A percentile compares a stretch with the other conserved stretches of the same genome.
Evolutionary conservation across 495 filamentous ascomycete genomes (phyloP).

Genomic region (Hypoxylon cercidicola): DNA sequence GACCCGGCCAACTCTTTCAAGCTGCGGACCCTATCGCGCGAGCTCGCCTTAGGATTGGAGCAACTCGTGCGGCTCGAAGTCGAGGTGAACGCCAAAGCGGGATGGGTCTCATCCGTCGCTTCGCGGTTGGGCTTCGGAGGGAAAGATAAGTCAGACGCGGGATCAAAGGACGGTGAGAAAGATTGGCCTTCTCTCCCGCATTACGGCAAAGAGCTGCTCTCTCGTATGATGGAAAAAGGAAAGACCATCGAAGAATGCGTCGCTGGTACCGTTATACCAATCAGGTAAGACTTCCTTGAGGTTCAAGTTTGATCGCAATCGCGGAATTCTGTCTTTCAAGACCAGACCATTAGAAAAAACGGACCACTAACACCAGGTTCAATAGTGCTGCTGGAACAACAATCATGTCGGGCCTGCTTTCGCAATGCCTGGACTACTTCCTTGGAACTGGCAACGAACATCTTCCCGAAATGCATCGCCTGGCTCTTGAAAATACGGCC

Average conservation of each 20-base stretch:
- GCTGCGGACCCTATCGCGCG: slow-evolving; percentile 66
- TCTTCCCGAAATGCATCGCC: slow-evolving; percentile 65
- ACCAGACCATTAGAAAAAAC: slow-evolving; percentile 53
- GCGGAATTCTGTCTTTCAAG: not conserved
- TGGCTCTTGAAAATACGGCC: slow-evolving; percentile 48
- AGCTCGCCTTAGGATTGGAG: slow-evolving; percentile 70
- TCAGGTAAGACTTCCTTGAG: slow-evolving; percentile 46
- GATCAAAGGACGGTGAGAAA: slow-evolving; percentile 54
- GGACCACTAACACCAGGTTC: slow-evolving; percentile 60
- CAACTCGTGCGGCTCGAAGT: slow-evolving; percentile 68
- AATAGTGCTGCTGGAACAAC: slow-evolving; percentile 24
- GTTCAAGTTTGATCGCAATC: no score
- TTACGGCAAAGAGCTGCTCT: slow-evolving; percentile 74
- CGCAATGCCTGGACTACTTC: slow-evolving; percentile 79
- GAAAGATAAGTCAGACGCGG: slow-evolving; percentile 27
- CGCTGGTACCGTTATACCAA: slow-evolving; percentile 71
- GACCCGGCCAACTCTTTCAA: slow-evolving; percentile 58
- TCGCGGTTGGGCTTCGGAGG: slow-evolving; percentile 32
- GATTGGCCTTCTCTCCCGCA: slow-evolving; percentile 62
- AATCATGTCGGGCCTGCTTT: slow-evolving; percentile 59
- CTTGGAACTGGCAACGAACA: slow-evolving; percentile 65
- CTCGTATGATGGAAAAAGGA: slow-evolving; percentile 68
- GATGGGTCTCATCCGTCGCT: slow-evolving; percentile 64
- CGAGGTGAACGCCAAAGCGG: slow-evolving; percentile 66
- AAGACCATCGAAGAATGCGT: slow-evolving; percentile 69